These are phyloP conservation scores for Pichia cephalocereana DNA, from an alignment of 805 yeast species.

Conservation along the genomic window DNA sequence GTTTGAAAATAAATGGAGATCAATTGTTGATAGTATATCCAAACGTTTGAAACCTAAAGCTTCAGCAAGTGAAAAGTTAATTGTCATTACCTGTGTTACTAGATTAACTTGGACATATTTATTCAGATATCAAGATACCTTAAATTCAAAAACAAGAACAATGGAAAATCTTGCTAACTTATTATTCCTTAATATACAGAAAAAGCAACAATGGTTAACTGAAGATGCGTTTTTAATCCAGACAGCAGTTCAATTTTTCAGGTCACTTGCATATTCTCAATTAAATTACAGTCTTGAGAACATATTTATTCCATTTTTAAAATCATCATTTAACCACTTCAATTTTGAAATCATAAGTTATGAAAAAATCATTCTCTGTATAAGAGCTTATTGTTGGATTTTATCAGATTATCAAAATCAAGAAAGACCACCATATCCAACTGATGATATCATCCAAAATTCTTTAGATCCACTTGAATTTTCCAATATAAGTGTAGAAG, in stretches of 20 bases:
- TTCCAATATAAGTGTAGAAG: slow-evolving; percentile 23
- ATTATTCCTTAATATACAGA: slow-evolving; percentile 37
- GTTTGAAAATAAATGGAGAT: slow-evolving; percentile 66
- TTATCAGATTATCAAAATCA: slow-evolving; percentile 50
- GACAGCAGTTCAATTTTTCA: slow-evolving; percentile 63
- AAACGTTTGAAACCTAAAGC: slow-evolving; percentile 56
- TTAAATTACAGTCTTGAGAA: slow-evolving; percentile 74
- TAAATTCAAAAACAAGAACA: slow-evolving; percentile 77
- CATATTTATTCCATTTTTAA: slow-evolving; percentile 61
- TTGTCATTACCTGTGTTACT: slow-evolving; percentile 55
- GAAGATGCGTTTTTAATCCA: slow-evolving; percentile 53
- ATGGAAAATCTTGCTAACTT: slow-evolving; percentile 57
- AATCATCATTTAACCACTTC: slow-evolving; percentile 47
- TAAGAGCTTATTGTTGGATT: slow-evolving; percentile 64
- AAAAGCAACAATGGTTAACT: slow-evolving; percentile 70
- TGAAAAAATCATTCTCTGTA: slow-evolving; percentile 62
- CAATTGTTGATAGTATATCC: slow-evolving; percentile 53
- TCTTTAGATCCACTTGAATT: slow-evolving; percentile 27
- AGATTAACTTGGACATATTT: slow-evolving; percentile 85
- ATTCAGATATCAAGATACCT: slow-evolving; percentile 77
- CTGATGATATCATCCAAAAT: slow-evolving; percentile 35
- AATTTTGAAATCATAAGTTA: slow-evolving; percentile 54
- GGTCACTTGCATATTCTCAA: slow-evolving; percentile 71
- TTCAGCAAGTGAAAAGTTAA: slow-evolving; percentile 39
- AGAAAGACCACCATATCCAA: slow-evolving; percentile 68